These are phyloP conservation scores for Telopea speciosissima DNA, from an alignment of 177 flowering plant species.

Conservation along the genomic window DNA sequence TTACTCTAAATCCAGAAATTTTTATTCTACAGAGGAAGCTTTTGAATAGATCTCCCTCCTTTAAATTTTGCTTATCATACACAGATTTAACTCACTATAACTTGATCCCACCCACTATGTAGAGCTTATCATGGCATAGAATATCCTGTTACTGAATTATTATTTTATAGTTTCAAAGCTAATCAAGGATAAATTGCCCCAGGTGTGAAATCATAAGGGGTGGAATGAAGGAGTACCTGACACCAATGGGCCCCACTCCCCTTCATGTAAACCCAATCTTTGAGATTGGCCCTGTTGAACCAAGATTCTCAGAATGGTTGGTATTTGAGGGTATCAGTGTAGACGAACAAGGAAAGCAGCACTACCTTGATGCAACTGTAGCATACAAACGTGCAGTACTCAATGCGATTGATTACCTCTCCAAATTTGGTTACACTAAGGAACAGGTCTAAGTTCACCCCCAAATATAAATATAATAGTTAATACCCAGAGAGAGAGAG, in stretches of 20 bases:
- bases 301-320: conserved; percentile 95
- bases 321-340: conserved; percentile 97
- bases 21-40: no score
- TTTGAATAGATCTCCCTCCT: no score
- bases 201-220: conserved; percentile 87
- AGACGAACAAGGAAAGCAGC: conserved; percentile 89
- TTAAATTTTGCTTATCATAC: no score
- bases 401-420: conserved; percentile 88
- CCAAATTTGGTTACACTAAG: conserved; percentile 88
- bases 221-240: conserved; percentile 89
- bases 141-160: no score
- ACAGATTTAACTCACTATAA: no score
- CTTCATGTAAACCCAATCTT: conserved; percentile 95
- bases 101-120: no score
- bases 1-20: neutral
- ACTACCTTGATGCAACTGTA: conserved; percentile 80
- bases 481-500: neutral
- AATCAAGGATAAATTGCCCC: conserved; percentile 2
- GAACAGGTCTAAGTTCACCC: conserved; percentile 55
- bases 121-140: no score
- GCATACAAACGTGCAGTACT: conserved; percentile 95
- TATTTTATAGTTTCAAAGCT: neutral
- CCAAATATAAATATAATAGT: neutral
- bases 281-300: conserved; percentile 91
- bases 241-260: conserved; percentile 95